phyloP scores from a whole-genome alignment of 2,329 filamentous ascomycete species.

The Pezicula neosporulosa region DNA sequence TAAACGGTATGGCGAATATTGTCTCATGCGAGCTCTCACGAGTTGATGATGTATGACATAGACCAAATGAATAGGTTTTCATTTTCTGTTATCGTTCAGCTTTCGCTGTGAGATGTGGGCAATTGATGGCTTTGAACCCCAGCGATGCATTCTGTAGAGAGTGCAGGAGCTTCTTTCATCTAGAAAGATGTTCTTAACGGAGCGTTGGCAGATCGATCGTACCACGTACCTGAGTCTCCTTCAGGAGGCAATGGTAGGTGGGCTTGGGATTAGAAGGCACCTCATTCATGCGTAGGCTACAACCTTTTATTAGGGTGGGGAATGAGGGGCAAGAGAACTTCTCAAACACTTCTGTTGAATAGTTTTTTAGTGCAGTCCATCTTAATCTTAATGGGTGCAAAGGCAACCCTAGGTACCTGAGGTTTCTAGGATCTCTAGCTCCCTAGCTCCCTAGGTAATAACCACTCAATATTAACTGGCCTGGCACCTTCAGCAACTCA shows the following conservation, averaged over 20 bases:
- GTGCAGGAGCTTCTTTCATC: conserved; percentile 67
- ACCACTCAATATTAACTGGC: too few relatives aligned
- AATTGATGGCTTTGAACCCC: conserved; percentile 34
- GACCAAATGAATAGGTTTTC: conserved; percentile 4
- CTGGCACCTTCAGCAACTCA: too few relatives aligned
- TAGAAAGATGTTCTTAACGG: conserved; percentile 74
- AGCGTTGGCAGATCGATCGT: conserved; percentile 63
- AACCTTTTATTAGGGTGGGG: conserved; percentile 27
- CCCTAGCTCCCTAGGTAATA: too few relatives aligned
- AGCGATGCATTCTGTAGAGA: conserved; percentile 73
- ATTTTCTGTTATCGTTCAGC: conserved; percentile 2
- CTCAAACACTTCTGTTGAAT: conserved; percentile 21
- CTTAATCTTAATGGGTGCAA: background rate
- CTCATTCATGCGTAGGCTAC: conserved; percentile 26
- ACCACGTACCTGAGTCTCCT: conserved; percentile 10
- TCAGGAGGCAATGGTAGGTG: conserved; percentile 1
- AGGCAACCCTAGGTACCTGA: too few relatives aligned
- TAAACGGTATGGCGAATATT: too few relatives aligned
- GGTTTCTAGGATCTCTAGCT: too few relatives aligned
- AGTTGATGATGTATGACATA: background rate
- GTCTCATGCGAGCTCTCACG: too few relatives aligned
- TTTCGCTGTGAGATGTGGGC: conserved; percentile 5
- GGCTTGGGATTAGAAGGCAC: conserved; percentile 30
- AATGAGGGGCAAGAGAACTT: conserved; percentile 31
- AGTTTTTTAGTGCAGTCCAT: background rate